phyloP scores from a whole-genome alignment of 768 basidiomycete genomes.

The Glaciozyma antarctica region DNA sequence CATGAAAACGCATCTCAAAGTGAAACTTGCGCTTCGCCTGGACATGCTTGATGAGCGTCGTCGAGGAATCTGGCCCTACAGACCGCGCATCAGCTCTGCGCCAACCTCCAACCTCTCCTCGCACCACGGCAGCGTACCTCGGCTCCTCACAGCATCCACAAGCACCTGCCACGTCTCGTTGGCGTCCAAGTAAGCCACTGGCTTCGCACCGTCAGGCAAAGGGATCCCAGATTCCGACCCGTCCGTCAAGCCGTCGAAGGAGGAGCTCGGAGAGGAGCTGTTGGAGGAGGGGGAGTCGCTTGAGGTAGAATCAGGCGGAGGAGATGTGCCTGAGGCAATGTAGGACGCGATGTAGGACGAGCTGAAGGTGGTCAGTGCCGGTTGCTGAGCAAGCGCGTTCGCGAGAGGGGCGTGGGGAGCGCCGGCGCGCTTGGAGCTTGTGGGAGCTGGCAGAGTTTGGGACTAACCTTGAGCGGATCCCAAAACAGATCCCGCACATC shows the following conservation, averaged over 20 bases:
- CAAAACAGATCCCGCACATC: conserved; percentile 24
- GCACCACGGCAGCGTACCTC: conserved; percentile 4
- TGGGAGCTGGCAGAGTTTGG: not conserved
- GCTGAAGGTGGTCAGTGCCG: too few species aligned
- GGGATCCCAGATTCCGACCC: conserved; percentile 1
- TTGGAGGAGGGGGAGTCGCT: not conserved
- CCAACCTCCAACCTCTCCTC: too few species aligned
- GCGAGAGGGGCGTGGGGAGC: not conserved
- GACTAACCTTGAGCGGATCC: conserved; percentile 5
- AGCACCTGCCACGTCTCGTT: conserved; percentile 5
- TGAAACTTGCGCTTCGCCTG: not conserved
- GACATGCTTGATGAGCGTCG: not conserved
- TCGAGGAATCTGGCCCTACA: conserved; percentile 17
- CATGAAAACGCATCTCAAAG: conserved; percentile 46
- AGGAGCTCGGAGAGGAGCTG: not conserved
- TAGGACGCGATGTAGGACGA: not conserved
- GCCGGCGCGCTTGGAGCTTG: not conserved
- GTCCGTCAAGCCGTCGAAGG: not conserved
- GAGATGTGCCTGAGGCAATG: not conserved
- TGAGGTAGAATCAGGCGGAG: not conserved
- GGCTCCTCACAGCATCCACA: not conserved
- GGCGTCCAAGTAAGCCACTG: not conserved
- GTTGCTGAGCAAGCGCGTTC: not conserved
- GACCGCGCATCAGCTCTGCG: not conserved
- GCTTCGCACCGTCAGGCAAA: not conserved